Conservation (phyloP, 495 filamentous ascomycete genomes). For the Pseudomonodictys pantanalensis region DNA sequence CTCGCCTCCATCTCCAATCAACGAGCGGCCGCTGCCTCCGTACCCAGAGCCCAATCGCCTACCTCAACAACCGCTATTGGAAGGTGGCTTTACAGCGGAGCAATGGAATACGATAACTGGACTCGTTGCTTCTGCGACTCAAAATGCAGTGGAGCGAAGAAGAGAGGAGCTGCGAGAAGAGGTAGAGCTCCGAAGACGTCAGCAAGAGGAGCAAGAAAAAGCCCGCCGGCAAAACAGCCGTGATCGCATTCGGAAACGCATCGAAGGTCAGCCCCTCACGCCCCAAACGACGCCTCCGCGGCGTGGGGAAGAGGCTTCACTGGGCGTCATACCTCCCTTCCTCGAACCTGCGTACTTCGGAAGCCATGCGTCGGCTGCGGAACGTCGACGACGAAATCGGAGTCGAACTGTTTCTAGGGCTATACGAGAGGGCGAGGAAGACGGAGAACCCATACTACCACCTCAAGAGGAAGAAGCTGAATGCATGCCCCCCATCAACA, state of each 20-base stretch:
- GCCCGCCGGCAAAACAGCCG: background rate
- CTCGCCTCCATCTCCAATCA: constrained; percentile 6
- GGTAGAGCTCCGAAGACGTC: background rate
- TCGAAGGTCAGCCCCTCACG: background rate
- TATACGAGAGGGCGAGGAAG: background rate
- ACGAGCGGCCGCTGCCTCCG: background rate
- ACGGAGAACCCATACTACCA: constrained; percentile 1
- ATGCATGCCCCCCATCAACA: background rate
- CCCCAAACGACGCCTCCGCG: background rate
- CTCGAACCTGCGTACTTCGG: constrained; percentile 9
- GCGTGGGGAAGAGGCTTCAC: background rate
- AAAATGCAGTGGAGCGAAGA: constrained; percentile 1
- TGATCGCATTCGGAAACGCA: constrained; percentile 3
- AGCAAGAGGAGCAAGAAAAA: constrained; percentile 13
- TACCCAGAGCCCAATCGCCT: background rate
- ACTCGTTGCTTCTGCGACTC: constrained; percentile 10
- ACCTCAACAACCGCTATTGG: background rate
- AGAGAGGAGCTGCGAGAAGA: constrained; percentile 15
- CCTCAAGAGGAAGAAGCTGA: background rate
- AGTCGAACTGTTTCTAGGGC: background rate
- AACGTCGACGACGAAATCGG: background rate
- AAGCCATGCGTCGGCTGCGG: constrained; percentile 8
- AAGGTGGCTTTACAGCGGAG: constrained; percentile 12
- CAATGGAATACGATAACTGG: constrained; percentile 13
- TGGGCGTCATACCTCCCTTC: background rate